Evolutionary conservation across 306 rosid species (phyloP).

Genomic region (Aeschynomene evenia): DNA sequence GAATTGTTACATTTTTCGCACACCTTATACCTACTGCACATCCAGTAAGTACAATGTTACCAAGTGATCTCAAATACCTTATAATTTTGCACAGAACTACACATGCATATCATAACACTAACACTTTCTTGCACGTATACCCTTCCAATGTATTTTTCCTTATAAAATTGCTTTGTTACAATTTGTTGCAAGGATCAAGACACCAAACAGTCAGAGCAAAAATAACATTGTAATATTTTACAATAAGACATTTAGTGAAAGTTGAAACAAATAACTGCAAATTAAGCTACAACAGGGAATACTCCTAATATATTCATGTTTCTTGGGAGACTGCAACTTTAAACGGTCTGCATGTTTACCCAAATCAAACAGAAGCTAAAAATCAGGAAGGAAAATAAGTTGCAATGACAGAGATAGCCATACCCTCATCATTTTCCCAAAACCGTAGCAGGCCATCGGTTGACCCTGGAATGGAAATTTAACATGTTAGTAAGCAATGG

Average conservation of each 20-base stretch:
- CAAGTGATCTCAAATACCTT: slow-evolving; percentile 1
- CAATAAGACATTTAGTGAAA: slow-evolving; percentile 3
- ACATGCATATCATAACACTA: not conserved
- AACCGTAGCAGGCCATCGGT: slow-evolving; percentile 91
- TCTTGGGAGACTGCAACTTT: slow-evolving; percentile 17
- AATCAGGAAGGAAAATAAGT: slow-evolving; percentile 26
- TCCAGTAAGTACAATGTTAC: slow-evolving; percentile 17
- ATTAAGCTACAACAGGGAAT: not conserved
- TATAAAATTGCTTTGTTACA: not conserved
- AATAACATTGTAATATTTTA: slow-evolving; percentile 7
- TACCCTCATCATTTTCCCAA: slow-evolving; percentile 98
- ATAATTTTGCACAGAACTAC: slow-evolving; percentile 13
- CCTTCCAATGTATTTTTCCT: slow-evolving; percentile 10
- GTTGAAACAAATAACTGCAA: slow-evolving; percentile 20
- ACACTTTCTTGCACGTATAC: not conserved
- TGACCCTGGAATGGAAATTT: slow-evolving; percentile 71
- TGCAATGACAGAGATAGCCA: slow-evolving; percentile 22
- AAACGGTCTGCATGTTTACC: not conserved
- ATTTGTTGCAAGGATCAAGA: slow-evolving; percentile 19
- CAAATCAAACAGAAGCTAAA: slow-evolving; percentile 13
- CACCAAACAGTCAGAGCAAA: not conserved
- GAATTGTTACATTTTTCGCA: slow-evolving; percentile 86
- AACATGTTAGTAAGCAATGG: slow-evolving; percentile 26
- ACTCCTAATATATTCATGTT: not conserved
- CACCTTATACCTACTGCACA: slow-evolving; percentile 83